Percentiles rank a stretch among this genome's conserved stretches.
phyloP scores from a whole-genome alignment of 148 eudicot species.

The Dianthus caryophyllus region DNA sequence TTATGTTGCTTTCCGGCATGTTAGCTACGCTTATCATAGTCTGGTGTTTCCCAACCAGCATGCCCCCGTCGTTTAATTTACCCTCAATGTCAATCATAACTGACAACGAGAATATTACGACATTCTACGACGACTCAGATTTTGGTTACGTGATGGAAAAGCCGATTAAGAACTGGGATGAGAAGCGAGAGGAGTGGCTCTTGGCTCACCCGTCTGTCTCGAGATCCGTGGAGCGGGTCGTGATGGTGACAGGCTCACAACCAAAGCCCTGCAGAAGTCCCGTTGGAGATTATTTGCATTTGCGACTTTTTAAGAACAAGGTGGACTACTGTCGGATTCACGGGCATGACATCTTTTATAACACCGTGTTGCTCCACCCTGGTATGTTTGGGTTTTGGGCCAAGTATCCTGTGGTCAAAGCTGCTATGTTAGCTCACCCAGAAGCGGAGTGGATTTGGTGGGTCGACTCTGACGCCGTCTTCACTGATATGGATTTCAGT shows the following conservation, averaged over 20 bases:
- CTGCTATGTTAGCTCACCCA: slow-evolving; percentile 89
- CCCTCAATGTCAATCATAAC: background rate
- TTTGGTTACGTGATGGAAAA: slow-evolving; percentile 10
- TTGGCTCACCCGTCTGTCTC: background rate
- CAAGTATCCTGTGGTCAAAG: slow-evolving; percentile 57
- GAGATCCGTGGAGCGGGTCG: slow-evolving; percentile 6
- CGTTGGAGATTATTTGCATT: slow-evolving; percentile 56
- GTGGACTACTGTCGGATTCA: slow-evolving; percentile 81
- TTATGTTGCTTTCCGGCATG: slow-evolving; percentile 2
- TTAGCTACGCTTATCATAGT: background rate
- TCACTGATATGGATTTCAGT: slow-evolving; percentile 82
- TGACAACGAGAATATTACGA: background rate
- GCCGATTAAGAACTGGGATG: slow-evolving; percentile 10
- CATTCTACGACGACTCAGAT: slow-evolving; percentile 12
- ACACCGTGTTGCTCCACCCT: slow-evolving; percentile 62
- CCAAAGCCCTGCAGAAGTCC: slow-evolving; percentile 25
- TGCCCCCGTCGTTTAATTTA: slow-evolving; percentile 9
- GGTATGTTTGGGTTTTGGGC: slow-evolving; percentile 69
- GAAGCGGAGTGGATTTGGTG: slow-evolving; percentile 94
- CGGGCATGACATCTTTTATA: slow-evolving; percentile 69
- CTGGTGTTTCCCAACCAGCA: slow-evolving; percentile 15
- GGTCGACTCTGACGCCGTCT: slow-evolving; percentile 86
- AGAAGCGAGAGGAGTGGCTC: slow-evolving; percentile 13
- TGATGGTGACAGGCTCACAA: slow-evolving; percentile 16
- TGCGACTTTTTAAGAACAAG: slow-evolving; percentile 73